Evolutionary conservation across 1,139 yeast species (phyloP), one percentile per base, ranked within the genome.

Genomic region (Geotrichum restrictum): DNA sequence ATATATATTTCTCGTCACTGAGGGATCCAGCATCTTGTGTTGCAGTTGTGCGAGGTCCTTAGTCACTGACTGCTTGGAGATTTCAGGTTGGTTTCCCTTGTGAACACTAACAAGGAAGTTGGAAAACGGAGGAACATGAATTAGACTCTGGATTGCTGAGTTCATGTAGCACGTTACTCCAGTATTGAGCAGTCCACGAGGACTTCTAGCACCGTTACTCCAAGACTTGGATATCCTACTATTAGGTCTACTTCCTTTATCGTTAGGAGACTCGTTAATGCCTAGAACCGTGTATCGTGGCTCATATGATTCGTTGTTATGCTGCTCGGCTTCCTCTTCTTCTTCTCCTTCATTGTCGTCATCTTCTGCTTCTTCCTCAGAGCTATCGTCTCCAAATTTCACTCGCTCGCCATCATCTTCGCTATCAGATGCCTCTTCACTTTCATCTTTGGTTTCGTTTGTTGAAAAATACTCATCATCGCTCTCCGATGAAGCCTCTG

Each of bases 131-230:
- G 98, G 98, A 19, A 89, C 81, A 64, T 93, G 98, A 40, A 91
- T 69, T 73, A 93, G 72, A 0, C 95, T 82, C 70, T 93, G 98
- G 43, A 93, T 83, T 2, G 97, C 98, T 1, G 96, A 84, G 68
- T 93, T 93, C 81, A 93, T 89, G 69, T 91, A 93, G 67, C 98
- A 93, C 3, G 98, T 93, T 42, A 93, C 98, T 29, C 98, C 98
- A 59, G 85, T 91, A 67, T 93, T 93, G 54, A 87, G 70, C 51
- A 93, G 74, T 0, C 98, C 98, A 24, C 83, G 74, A 0, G 97
- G 95, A 31, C 77, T 74, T 80, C 82, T 58, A 81, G 75, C 6
- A 62, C 71, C 10, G 4, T 57, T 55, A 65, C 63, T 80, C 85
- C 54, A 88, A 70, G 45, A 91, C 88, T 62, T 77, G 71, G 65